Evolutionary conservation across 805 yeast species (phyloP).

Genomic region (Maudiozyma pseudohumilis): DNA sequence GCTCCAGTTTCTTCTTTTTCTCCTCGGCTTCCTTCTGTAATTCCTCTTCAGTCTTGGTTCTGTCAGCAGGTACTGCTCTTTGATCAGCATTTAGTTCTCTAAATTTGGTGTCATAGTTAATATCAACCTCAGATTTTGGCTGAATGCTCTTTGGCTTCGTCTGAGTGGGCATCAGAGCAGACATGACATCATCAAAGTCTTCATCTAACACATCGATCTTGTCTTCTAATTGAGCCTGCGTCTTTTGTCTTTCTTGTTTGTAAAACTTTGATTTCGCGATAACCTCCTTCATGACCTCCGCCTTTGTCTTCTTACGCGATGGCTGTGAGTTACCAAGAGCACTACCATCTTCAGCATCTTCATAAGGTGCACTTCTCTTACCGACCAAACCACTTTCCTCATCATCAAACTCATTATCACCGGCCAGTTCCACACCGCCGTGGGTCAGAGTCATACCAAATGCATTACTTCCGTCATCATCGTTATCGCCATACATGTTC

Average conservation of each 20-base stretch:
- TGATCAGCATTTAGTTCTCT: slow-evolving; percentile 58
- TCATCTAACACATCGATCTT: slow-evolving; percentile 62
- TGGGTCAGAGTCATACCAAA: slow-evolving; percentile 54
- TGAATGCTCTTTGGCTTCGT: slow-evolving; percentile 13
- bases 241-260: slow-evolving; percentile 64
- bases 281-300: slow-evolving; percentile 78
- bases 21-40: slow-evolving; percentile 48
- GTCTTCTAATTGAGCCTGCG: slow-evolving; percentile 49
- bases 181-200: slow-evolving; percentile 60
- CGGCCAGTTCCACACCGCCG: slow-evolving; percentile 61
- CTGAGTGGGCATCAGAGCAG: slow-evolving; percentile 31
- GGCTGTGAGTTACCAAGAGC: slow-evolving; percentile 34
- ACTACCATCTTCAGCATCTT: slow-evolving; percentile 34
- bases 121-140: slow-evolving; percentile 29
- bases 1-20: slow-evolving; percentile 53
- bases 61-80: slow-evolving; percentile 71
- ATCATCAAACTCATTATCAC: slow-evolving; percentile 34
- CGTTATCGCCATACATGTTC: slow-evolving; percentile 33
- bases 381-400: slow-evolving; percentile 19
- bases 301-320: slow-evolving; percentile 61
- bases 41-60: slow-evolving; percentile 74
- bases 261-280: slow-evolving; percentile 74
- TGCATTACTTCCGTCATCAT: slow-evolving; percentile 9
- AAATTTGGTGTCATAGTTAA: slow-evolving; percentile 56
- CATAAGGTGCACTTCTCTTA: slow-evolving; percentile 28